These are phyloP conservation scores for Articulospora tetracladia DNA, from an alignment of 495 filamentous ascomycete genomes.

Conservation along the genomic window DNA sequence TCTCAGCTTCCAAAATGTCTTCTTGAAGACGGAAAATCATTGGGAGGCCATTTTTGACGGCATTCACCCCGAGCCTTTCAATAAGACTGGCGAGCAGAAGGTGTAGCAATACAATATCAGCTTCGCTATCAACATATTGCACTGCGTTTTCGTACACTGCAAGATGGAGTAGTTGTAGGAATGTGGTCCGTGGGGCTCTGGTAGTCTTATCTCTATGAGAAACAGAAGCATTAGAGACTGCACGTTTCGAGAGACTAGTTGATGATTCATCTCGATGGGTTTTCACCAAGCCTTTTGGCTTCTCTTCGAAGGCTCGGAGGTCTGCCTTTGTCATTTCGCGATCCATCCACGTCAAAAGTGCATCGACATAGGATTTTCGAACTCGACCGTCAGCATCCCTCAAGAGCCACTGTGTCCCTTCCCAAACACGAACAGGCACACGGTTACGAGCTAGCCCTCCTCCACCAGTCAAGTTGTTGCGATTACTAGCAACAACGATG, in stretches of 20 bases:
- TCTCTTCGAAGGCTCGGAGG: slow-evolving; percentile 55
- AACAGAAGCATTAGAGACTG: slow-evolving; percentile 64
- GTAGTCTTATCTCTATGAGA: slow-evolving; percentile 57
- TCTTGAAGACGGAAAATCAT: slow-evolving; percentile 88
- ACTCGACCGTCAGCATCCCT: slow-evolving; percentile 73
- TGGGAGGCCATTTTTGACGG: slow-evolving; percentile 70
- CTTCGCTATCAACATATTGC: slow-evolving; percentile 62
- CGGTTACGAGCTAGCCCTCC: slow-evolving; percentile 63
- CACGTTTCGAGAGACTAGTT: slow-evolving; percentile 51
- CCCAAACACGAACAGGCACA: slow-evolving; percentile 79
- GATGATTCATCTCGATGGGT: slow-evolving; percentile 22
- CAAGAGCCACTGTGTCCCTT: slow-evolving; percentile 86
- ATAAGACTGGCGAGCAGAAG: slow-evolving; percentile 68
- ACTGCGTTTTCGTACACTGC: slow-evolving; percentile 82
- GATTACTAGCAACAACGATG: slow-evolving; percentile 70
- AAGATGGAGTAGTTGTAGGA: slow-evolving; percentile 80
- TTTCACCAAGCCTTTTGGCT: slow-evolving; percentile 32
- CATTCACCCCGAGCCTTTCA: slow-evolving; percentile 78
- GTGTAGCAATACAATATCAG: slow-evolving; percentile 72
- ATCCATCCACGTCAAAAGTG: slow-evolving; percentile 75
- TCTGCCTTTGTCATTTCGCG: slow-evolving; percentile 72
- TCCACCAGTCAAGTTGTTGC: slow-evolving; percentile 52
- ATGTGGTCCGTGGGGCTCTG: slow-evolving; percentile 56
- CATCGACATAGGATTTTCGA: slow-evolving; percentile 77
- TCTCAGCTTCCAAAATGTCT: slow-evolving; percentile 64